Base-by-base conservation (phyloP, 192 early-diverging fungal species). In the Podochytrium sp. region DNA sequence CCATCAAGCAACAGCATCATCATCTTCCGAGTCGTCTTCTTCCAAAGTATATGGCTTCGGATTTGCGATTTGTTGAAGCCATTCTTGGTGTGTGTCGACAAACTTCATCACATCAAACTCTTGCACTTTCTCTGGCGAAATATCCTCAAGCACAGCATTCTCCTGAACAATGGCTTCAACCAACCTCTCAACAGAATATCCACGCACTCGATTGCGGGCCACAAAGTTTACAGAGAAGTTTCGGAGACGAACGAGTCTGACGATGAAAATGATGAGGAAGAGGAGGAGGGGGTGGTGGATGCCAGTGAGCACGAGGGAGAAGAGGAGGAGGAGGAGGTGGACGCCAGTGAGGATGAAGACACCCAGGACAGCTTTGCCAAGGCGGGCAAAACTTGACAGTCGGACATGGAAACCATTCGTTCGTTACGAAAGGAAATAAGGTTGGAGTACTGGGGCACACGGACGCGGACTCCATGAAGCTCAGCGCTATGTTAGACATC, bases 391-490 rank as follows among this genome's bases (percentile, higher is more conserved):
- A 89, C 51, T 85, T 98, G 39, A 89, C 91, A 2, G 91, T 96
- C 35, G 94, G 94, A 0, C 90, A 90, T 80, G 93, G 93, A 78
- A 90, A 92, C 57, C 89, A 93, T 25, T 95, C 96, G 12, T 96
- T 93, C 81, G 92, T 96, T 27, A 89, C 95, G 16, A 92, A 94
- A 37, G 96, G 96, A 34, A 85, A 89, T 79, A 87, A 86, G 42
- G 94, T 98, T 73, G 95, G 96, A 4, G 94, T 98, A 5, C 94
- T 96, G 71, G 87, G 83, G 72, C 92, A 95, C 77, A 85, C 85
- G 1, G 85, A 87, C 73, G 83, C 85, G 73, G 91, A 93, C 75
- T 81, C 84, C 16, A 79, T 98, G 34, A 83, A 91, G 61, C 94
- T 92, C 75, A 76, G 84, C 27, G 92, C 93, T 23, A 88, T 90